Evolutionary conservation across 2,329 filamentous ascomycete genomes (phyloP).

Genomic region (Periconia sp.): DNA sequence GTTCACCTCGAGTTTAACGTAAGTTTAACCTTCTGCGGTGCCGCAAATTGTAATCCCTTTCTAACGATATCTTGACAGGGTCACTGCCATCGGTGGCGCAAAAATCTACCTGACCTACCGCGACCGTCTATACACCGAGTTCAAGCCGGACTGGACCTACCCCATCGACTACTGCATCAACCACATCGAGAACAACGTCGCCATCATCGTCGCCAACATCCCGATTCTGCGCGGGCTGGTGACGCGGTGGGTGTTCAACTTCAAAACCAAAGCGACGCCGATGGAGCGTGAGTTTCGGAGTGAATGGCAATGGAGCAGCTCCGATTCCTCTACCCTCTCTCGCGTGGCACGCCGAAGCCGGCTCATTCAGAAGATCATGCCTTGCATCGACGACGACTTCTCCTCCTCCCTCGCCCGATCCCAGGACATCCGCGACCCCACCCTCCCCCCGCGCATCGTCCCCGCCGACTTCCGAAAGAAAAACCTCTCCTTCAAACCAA

Average conservation of each 20-base stretch:
- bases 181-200: slow-evolving; percentile 46
- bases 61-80: slow-evolving; percentile 22
- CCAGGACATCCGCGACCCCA: slow-evolving; percentile 15
- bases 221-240: slow-evolving; percentile 46
- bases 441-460: slow-evolving; percentile 23
- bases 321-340: slow-evolving; percentile 29
- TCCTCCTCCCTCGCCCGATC: slow-evolving; percentile 35
- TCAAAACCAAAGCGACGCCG: slow-evolving; percentile 36
- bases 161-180: slow-evolving; percentile 46
- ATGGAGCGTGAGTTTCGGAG: slow-evolving; percentile 33
- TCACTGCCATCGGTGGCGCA: slow-evolving; percentile 42
- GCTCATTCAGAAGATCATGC: slow-evolving; percentile 34
- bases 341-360: slow-evolving; percentile 21
- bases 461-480: slow-evolving; percentile 28
- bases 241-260: slow-evolving; percentile 44
- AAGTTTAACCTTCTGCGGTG: slow-evolving; percentile 10
- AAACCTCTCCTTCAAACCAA: slow-evolving; percentile 25
- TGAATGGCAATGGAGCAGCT: slow-evolving; percentile 32
- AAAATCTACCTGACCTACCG: slow-evolving; percentile 46
- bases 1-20: slow-evolving; percentile 45
- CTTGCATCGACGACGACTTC: slow-evolving; percentile 40
- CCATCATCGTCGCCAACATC: slow-evolving; percentile 45
- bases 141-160: slow-evolving; percentile 45
- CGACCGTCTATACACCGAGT: slow-evolving; percentile 40
- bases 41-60: background rate